A percentile compares a stretch with the other conserved stretches of the same genome.
Evolutionary conservation across 2,329 filamentous ascomycete species (phyloP).

Genomic region (Pyrenophora seminiperda): DNA sequence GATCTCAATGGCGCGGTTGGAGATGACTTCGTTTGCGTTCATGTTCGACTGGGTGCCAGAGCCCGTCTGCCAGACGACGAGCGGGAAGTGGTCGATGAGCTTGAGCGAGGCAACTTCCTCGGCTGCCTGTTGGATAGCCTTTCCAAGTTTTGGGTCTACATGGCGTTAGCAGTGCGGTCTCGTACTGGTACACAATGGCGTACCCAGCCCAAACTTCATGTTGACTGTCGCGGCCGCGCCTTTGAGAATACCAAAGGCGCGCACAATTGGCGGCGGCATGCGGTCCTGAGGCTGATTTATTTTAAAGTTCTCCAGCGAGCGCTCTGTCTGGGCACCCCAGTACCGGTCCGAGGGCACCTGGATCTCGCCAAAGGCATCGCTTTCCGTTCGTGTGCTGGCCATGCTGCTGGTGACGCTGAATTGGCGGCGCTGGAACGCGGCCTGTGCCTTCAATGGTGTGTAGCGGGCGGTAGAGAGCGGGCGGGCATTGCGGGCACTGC

Average conservation of each 20-base stretch:
- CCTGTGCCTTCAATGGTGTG: constrained; percentile 27
- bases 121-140: constrained; percentile 93
- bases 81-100: constrained; percentile 95
- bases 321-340: constrained; percentile 97
- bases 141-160: constrained; percentile 81
- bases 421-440: constrained; percentile 31
- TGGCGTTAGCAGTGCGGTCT: constrained; percentile 24
- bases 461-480: constrained; percentile 35
- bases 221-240: constrained; percentile 95
- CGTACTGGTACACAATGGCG: constrained; percentile 31
- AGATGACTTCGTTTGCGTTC: constrained; percentile 99
- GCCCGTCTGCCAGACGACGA: constrained; percentile 98
- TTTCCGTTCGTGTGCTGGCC: constrained; percentile 75
- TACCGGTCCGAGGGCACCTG: constrained; percentile 92
- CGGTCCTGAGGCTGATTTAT: constrained; percentile 99
- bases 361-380: constrained; percentile 96
- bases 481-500: constrained; percentile 28
- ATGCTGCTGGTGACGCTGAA: constrained; percentile 45
- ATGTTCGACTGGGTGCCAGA: constrained; percentile 99
- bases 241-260: constrained; percentile 96
- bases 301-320: constrained; percentile 95
- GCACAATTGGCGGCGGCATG: constrained; percentile 91
- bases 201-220: constrained; percentile 88
- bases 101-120: constrained; percentile 91
- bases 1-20: constrained; percentile 98